Percentiles rank a stretch among this genome's conserved stretches.
Evolutionary conservation across 345 rosid genomes (phyloP).

Genomic region (Iberis pinnata): DNA sequence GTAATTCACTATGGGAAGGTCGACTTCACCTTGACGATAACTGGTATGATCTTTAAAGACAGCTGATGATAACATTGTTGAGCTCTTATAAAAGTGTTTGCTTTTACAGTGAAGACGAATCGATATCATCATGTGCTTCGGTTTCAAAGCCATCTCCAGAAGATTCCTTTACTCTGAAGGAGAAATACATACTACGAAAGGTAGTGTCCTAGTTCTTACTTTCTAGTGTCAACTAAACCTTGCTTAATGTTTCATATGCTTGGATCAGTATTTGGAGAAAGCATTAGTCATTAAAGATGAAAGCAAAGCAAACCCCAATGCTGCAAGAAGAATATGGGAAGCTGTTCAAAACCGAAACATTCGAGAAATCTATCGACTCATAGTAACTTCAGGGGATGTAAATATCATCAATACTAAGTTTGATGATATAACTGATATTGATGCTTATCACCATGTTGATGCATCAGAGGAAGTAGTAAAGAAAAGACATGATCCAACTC

Average conservation of each 20-base stretch:
- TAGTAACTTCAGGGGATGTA: slow-evolving; percentile 42
- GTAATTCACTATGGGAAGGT: slow-evolving; percentile 91
- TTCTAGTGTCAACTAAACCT: slow-evolving; percentile 9
- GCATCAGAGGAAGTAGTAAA: slow-evolving; percentile 24
- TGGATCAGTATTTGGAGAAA: slow-evolving; percentile 67
- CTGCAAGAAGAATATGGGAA: slow-evolving; percentile 53
- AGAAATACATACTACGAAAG: slow-evolving; percentile 73
- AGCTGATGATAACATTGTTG: slow-evolving; percentile 4
- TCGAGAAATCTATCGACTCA: slow-evolving; percentile 60
- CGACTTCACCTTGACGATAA: slow-evolving; percentile 37
- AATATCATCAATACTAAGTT: slow-evolving; percentile 53
- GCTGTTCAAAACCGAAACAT: slow-evolving; percentile 62
- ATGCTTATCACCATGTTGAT: slow-evolving; percentile 39
- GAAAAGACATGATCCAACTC: slow-evolving; percentile 43
- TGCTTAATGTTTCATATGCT: slow-evolving; percentile 16
- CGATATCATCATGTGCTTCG: slow-evolving; percentile 27
- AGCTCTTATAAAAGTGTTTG: neutral
- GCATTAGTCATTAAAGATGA: slow-evolving; percentile 43
- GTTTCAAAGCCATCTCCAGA: slow-evolving; percentile 59
- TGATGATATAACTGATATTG: slow-evolving; percentile 40
- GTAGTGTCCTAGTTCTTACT: slow-evolving; percentile 31
- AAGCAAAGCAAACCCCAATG: slow-evolving; percentile 23
- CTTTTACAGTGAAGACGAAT: slow-evolving; percentile 41
- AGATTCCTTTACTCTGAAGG: slow-evolving; percentile 50
- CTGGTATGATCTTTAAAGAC: slow-evolving; percentile 40